These are phyloP conservation scores for Candida mattraensis DNA, from an alignment of 805 yeast species.

Conservation along the genomic window DNA sequence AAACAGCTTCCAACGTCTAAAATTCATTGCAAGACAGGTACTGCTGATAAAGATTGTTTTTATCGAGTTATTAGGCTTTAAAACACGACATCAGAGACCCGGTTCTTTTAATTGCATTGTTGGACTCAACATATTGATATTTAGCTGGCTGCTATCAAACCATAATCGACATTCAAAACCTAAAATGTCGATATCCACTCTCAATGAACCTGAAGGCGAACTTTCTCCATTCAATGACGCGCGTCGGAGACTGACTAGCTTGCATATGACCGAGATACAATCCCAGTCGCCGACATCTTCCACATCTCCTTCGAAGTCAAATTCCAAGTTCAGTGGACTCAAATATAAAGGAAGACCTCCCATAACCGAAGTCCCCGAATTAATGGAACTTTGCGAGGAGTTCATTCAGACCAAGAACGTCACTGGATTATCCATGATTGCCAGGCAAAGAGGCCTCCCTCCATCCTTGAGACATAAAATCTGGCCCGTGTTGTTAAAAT, in stretches of 20 bases:
- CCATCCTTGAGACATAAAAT: slow-evolving; percentile 72
- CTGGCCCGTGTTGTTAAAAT: slow-evolving; percentile 81
- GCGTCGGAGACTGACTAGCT: background rate
- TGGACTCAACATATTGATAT: too few species aligned
- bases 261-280: slow-evolving; percentile 1
- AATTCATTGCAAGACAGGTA: too few species aligned
- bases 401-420: slow-evolving; percentile 62
- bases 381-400: slow-evolving; percentile 53
- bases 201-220: background rate
- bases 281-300: slow-evolving; percentile 9
- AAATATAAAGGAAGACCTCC: slow-evolving; percentile 41
- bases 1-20: too few species aligned
- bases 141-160: too few species aligned
- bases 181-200: too few species aligned
- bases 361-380: slow-evolving; percentile 45
- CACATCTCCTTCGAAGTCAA: slow-evolving; percentile 13
- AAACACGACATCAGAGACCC: too few species aligned
- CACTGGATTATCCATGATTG: slow-evolving; percentile 73
- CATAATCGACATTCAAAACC: too few species aligned
- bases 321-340: slow-evolving; percentile 21
- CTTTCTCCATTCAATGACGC: background rate
- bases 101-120: too few species aligned
- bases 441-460: slow-evolving; percentile 84
- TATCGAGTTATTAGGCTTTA: too few species aligned
- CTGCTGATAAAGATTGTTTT: too few species aligned